phyloP scores from a whole-genome alignment of 208 protist species.

The Leishmania mexicana region DNA sequence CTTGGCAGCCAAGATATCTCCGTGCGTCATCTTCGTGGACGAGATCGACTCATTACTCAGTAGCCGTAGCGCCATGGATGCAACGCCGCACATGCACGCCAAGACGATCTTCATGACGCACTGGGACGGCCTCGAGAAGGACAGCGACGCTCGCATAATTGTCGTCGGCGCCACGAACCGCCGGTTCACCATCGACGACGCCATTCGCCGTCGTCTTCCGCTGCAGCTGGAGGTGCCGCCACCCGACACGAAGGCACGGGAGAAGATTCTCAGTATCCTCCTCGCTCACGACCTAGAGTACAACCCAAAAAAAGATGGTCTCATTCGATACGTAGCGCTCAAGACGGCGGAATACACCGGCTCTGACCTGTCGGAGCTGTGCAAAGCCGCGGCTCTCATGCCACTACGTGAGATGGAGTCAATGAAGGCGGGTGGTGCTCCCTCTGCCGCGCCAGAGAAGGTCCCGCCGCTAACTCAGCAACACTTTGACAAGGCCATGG shows the following conservation, averaged over 20 bases:
- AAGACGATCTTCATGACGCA: conserved; percentile 94
- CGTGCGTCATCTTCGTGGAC: conserved; percentile 93
- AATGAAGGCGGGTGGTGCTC: conserved; percentile 6
- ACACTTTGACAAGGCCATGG: conserved; percentile 80
- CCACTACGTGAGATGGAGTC: conserved; percentile 66
- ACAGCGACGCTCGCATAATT: conserved; percentile 52
- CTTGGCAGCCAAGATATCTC: conserved; percentile 77
- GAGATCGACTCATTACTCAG: conserved; percentile 93
- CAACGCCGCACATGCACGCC: conserved; percentile 70
- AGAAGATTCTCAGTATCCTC: conserved; percentile 83
- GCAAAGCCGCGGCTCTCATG: conserved; percentile 85
- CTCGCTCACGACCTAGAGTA: conserved; percentile 61
- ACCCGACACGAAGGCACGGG: conserved; percentile 56
- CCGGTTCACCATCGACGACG: conserved; percentile 90
- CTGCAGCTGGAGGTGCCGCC: conserved; percentile 82
- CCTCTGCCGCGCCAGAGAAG: background rate
- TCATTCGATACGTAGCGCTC: conserved; percentile 78
- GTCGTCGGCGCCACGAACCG: conserved; percentile 93
- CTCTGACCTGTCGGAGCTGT: conserved; percentile 94
- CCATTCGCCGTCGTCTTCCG: conserved; percentile 90
- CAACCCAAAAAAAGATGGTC: conserved; percentile 45
- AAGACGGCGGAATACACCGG: conserved; percentile 90
- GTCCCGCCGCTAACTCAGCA: conserved; percentile 60
- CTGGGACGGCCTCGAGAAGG: conserved; percentile 84
- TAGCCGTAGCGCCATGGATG: conserved; percentile 66